Conservation (phyloP, 1,139 yeast species). For the Schwanniomyces etchellsii region DNA sequence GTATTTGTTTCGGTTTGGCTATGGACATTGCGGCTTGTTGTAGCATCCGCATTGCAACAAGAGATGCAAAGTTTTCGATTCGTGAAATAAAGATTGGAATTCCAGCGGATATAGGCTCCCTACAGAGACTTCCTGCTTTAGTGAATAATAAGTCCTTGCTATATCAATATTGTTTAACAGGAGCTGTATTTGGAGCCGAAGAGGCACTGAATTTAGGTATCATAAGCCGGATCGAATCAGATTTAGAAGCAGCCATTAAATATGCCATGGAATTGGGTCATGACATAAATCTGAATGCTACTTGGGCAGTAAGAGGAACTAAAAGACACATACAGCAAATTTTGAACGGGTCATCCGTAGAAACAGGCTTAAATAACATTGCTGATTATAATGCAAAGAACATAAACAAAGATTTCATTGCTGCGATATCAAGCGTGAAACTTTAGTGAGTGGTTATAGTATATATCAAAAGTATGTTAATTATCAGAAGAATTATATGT, state of each 20-base stretch:
- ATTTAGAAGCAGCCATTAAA: slow-evolving; percentile 45
- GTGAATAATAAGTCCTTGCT: slow-evolving; percentile 55
- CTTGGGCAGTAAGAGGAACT: slow-evolving; percentile 65
- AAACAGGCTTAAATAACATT: slow-evolving; percentile 47
- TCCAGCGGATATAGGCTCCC: slow-evolving; percentile 75
- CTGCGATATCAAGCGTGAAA: slow-evolving; percentile 6
- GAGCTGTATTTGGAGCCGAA: slow-evolving; percentile 47
- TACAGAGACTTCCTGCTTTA: slow-evolving; percentile 59
- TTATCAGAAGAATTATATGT: no score
- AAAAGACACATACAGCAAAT: slow-evolving; percentile 54
- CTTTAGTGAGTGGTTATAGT: no score
- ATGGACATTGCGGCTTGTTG: slow-evolving; percentile 59
- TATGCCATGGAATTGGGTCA: slow-evolving; percentile 47
- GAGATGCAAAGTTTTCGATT: slow-evolving; percentile 52
- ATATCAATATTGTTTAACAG: slow-evolving; percentile 61
- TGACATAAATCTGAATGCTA: slow-evolving; percentile 42
- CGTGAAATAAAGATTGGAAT: slow-evolving; percentile 72
- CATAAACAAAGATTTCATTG: slow-evolving; percentile 21
- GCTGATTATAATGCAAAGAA: slow-evolving; percentile 49
- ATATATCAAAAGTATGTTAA: no score
- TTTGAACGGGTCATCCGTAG: slow-evolving; percentile 37
- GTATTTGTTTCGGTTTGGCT: slow-evolving; percentile 56
- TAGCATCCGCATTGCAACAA: slow-evolving; percentile 53
- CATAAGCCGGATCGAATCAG: slow-evolving; percentile 41
- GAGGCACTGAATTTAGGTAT: slow-evolving; percentile 56